Base-by-base conservation (phyloP, 129 eudicot genomes). In the Chrysanthemum lavandulifolium region DNA sequence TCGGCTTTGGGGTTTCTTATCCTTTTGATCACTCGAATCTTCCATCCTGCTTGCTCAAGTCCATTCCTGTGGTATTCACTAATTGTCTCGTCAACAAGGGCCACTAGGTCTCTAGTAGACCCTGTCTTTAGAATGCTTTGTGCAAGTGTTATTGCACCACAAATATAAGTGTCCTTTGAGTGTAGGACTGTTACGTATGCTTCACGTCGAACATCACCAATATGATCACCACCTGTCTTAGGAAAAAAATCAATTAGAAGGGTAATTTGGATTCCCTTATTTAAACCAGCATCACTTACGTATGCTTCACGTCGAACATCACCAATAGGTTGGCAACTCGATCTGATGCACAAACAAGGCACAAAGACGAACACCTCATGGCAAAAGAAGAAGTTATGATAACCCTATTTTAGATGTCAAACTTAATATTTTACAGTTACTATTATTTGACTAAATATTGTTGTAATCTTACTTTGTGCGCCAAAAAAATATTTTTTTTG, bases 101-200 rank as follows among this genome's bases (percentile, higher is more conserved):
- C 82, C 25, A 91, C 88, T 6, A 91, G 94, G 76, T 91, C 97
- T 8, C 91, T 77, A 1, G 91, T 87, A 1, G 95, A 85, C 45
- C 97, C 97, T 1, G 83, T 67, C 95, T 82, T 85, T 13, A 95
- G 91, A 29, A 91, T 88, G 40, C 97, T 91, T 65, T 88, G 92
- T 57, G 95, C 97, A 45, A 84, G 91, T 3, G 88, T 82, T 18
- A 91, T 91, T 23, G 97, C 97, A 0, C 97, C 97, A 61, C 97
- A 91, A 3, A 91, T 95, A 54, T 91, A 91, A 47, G 80, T 78
- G 52, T 91, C 83, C 0, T 89, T 85, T 0, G 97, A 91, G 76
- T 91, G 97, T 33, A 91, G 83, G 79, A 88, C 80, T 21, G 97
- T 91, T 61, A 90, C 95, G 63, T 91, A 91, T 12, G 97, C 97